These are phyloP conservation scores for Piper longum DNA, from an alignment of 164 flowering plant species.

Conservation along the genomic window DNA sequence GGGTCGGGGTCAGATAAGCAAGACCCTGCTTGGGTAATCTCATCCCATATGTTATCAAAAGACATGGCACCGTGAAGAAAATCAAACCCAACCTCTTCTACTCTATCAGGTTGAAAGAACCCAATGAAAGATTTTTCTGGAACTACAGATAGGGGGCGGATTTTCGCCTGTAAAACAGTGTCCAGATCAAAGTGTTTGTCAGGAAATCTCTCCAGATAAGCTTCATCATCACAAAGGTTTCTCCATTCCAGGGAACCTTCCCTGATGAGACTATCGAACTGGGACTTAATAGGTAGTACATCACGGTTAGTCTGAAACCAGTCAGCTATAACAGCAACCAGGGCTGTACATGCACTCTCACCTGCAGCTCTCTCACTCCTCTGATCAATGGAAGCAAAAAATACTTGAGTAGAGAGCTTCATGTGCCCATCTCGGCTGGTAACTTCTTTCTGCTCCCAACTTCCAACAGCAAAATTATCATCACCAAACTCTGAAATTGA, in stretches of 20 bases:
- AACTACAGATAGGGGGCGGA: conserved; percentile 54
- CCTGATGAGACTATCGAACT: conserved; percentile 72
- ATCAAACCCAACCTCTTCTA: conserved; percentile 59
- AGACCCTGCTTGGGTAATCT: conserved; percentile 35
- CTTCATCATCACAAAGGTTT: conserved; percentile 72
- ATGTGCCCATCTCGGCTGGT: conserved; percentile 82
- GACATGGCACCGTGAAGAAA: conserved; percentile 94
- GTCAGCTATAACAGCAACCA: conserved; percentile 92
- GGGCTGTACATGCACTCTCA: conserved; percentile 93
- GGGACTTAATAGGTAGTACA: conserved; percentile 78
- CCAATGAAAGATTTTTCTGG: conserved; percentile 75
- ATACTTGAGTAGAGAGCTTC: conserved; percentile 71
- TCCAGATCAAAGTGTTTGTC: conserved; percentile 97
- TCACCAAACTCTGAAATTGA: too few species aligned
- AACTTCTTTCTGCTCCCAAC: conserved; percentile 15
- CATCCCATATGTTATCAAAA: conserved; percentile 91
- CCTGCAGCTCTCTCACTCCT: conserved; percentile 92
- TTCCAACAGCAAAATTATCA: too few species aligned
- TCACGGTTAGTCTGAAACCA: conserved; percentile 77
- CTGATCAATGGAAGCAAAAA: conserved; percentile 13
- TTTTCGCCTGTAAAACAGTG: conserved; percentile 78
- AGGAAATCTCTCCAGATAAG: conserved; percentile 53
- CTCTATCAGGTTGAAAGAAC: conserved; percentile 74
- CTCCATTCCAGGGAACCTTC: conserved; percentile 97
- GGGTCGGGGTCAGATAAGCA: conserved; percentile 17